Evolutionary conservation across 768 basidiomycete species (phyloP), one percentile per base, ranked within the genome.

Genomic region (Ramaria rubella): DNA sequence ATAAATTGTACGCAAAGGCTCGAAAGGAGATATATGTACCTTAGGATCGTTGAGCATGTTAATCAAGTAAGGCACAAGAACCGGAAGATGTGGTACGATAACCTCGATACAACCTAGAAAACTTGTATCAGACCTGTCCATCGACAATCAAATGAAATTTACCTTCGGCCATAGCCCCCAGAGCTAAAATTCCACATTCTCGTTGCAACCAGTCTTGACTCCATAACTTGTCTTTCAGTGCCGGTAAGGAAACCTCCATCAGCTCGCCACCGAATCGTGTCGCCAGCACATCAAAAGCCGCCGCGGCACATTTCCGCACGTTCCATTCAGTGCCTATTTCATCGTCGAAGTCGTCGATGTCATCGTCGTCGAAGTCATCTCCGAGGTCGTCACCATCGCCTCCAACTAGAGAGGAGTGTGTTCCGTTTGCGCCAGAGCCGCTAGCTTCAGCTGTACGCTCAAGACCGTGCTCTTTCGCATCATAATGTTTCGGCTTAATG

Each of bases 161-260:
- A 92, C 94, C 95, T 78, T 99, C 96, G 5, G 96, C 96, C 83
- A 99, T 95, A 7, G 96, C 96, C 48, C 96, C 96, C 55, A 99
- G 71, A 1, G 96, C 96, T 57, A 99, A 75, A 60, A 99, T 94
- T 17, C 90, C 94, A 63, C 93, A 93, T 74, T 99, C 96, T 64
- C 92, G 76, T 66, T 96, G 87, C 62, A 94, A 72, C 96, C 96
- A 99, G 61, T 96, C 93, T 26, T 72, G 67, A 63, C 86, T 90
- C 86, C 94, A 97, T 29, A 99, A 77, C 67, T 95, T 93, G 60
- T 90, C 87, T 75, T 96, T 95, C 68, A 99, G 72, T 27, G 89
- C 87, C 5, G 89, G 85, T 26, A 99, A 77, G 24, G 98, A 76
- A 43, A 96, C 87, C 59, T 88, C 87, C 65, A 99, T 74, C 56